Evolutionary conservation across 331 rosid species (phyloP), one percentile per base, ranked within the genome.

Genomic region (Prunus yedoensis): DNA sequence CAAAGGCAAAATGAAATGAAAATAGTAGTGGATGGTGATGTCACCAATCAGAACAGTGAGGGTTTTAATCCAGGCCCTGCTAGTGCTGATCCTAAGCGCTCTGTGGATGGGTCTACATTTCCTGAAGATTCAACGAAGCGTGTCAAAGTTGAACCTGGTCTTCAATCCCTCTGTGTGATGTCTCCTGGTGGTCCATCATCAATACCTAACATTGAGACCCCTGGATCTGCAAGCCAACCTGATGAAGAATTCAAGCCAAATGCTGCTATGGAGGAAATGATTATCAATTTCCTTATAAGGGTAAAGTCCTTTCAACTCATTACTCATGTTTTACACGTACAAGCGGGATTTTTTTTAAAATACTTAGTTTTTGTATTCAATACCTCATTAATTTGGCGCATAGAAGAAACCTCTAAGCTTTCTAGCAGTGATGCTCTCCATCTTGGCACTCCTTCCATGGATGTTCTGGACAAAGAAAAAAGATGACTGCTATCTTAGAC

Each of bases 221-320:
- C 98, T 28, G 99, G 99, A 80, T 91, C 94, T 80, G 62, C 91
- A 67, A 81, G 90, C 79, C 99, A 95, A 80, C 97, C 98, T 52
- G 99, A 95, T 77, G 99, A 92, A 82, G 99, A 95, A 81, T 95
- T 95, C 84, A 95, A 95, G 83, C 99, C 99, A 78, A 95, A 95
- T 89, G 99, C 99, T 83, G 99, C 99, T 28, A 95, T 95, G 99
- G 99, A 95, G 83, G 99, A 95, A 85, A 92, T 95, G 98, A 92
- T 95, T 68, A 95, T 95, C 79, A 95, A 92, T 72, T 95, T 95
- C 80, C 94, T 95, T 59, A 95, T 95, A 74, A 87, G 98, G 90
- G 99, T 95, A 79, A 79, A 80, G 97, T 84, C 65, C 70, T 70
- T 82, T 75, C 76, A 46, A 76, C 17, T 65, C 47, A 18, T 65